Evolutionary conservation across 805 yeast species (phyloP), one percentile per base, ranked within the genome.

Genomic region (Starmerella bombi): DNA sequence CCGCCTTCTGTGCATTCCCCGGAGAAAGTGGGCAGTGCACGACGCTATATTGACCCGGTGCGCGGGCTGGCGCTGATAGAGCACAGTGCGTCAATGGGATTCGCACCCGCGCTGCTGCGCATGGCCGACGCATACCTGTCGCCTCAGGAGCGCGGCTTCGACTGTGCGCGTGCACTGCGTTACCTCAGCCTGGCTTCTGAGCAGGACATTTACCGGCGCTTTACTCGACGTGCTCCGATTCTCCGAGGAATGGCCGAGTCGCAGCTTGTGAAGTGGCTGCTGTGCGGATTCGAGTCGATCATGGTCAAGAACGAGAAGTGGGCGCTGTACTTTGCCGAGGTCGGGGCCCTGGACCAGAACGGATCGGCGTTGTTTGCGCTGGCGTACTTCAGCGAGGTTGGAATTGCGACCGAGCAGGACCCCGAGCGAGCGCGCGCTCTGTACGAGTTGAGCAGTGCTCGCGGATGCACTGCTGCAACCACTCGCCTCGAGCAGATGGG

Each of bases 351-450:
- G 41, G 69, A 67, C 20, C 77, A 77, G 19, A 63, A 74, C 40
- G 63, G 71, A 1, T 71, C 75, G 45, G 83, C 81, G 2, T 75
- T 77, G 50, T 80, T 72, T 53, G 80, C 82, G 31, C 54, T 80
- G 30, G 88, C 82, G 0, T 70, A 73, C 50, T 80, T 74, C 52
- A 69, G 67, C 52, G 83, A 77, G 51, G 72, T 69, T 35, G 86
- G 86, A 2, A 66, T 77, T 28, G 80, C 77, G 4, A 70, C 74
- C 32, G 57, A 59, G 4, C 56, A 56, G 20, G 65, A 72, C 55
- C 16, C 59, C 12, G 60, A 57, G 14, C 53, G 60, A 52, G 77
- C 83, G 0, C 51, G 52, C 31, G 59, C 60, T 38, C 74, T 71
- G 61, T 78, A 74, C 55, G 58, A 59, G 28, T 59, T 63, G 34